Conservation (phyloP, 495 filamentous ascomycete genomes). For the Penicillium angulare region DNA sequence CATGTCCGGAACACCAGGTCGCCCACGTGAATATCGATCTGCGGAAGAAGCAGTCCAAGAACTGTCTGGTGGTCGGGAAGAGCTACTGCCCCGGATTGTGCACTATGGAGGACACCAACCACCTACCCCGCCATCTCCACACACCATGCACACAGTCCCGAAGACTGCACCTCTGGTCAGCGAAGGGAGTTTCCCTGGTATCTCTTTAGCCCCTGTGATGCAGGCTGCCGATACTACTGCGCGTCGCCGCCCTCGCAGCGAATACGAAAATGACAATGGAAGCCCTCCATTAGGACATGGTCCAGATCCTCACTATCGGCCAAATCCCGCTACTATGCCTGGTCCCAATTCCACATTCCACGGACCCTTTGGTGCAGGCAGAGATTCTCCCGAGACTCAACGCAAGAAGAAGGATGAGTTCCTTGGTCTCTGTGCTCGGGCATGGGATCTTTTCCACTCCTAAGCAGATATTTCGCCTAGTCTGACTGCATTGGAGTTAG, state of each 20-base stretch:
- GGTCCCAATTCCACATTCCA: slow-evolving; percentile 54
- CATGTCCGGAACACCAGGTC: slow-evolving; percentile 51
- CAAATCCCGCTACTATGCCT: slow-evolving; percentile 69
- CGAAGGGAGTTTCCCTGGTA: slow-evolving; percentile 22
- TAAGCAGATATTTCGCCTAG: slow-evolving; percentile 40
- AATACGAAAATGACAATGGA: slow-evolving; percentile 82
- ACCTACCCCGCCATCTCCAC: slow-evolving; percentile 88
- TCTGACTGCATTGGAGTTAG: no score
- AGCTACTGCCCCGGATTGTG: slow-evolving; percentile 86
- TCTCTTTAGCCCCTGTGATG: slow-evolving; percentile 17
- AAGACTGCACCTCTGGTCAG: slow-evolving; percentile 36
- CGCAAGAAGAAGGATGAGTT: slow-evolving; percentile 94
- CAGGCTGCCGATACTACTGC: slow-evolving; percentile 47
- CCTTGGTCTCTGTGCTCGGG: slow-evolving; percentile 76
- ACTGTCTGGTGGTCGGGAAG: slow-evolving; percentile 85
- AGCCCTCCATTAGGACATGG: slow-evolving; percentile 46
- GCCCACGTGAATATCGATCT: slow-evolving; percentile 86
- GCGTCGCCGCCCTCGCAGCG: slow-evolving; percentile 73
- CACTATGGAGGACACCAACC: slow-evolving; percentile 91
- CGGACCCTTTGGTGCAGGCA: slow-evolving; percentile 72
- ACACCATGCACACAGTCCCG: slow-evolving; percentile 29
- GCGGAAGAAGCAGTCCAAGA: slow-evolving; percentile 93
- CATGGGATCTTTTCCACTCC: slow-evolving; percentile 97
- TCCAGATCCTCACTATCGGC: slow-evolving; percentile 38
- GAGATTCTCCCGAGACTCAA: slow-evolving; percentile 82